Evolutionary conservation across 768 basidiomycete genomes (phyloP).

Genomic region (Gloeopeniophorella convolvens): DNA sequence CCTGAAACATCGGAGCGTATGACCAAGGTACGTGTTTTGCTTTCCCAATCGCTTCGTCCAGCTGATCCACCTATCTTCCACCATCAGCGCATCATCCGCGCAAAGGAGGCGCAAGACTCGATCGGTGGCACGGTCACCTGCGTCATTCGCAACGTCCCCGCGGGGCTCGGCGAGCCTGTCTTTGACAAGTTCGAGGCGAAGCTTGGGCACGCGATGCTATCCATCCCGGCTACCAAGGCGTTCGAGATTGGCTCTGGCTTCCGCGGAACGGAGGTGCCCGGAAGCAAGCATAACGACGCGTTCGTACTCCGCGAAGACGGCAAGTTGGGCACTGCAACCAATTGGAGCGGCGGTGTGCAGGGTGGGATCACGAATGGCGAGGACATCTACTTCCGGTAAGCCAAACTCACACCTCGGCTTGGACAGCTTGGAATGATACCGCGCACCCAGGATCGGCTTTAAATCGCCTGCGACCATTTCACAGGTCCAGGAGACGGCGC

Average conservation of each 20-base stretch:
- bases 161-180: constrained; percentile 92
- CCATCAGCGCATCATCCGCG: constrained; percentile 80
- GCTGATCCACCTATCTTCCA: constrained; percentile 2
- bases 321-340: constrained; percentile 74
- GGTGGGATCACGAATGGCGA: constrained; percentile 98
- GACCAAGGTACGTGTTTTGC: constrained; percentile 57
- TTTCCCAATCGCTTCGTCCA: not conserved
- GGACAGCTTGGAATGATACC: constrained; percentile 9
- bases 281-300: constrained; percentile 88
- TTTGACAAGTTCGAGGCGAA: constrained; percentile 98
- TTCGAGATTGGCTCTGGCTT: constrained; percentile 99
- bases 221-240: constrained; percentile 96
- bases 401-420: too few relatives aligned
- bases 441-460: constrained; percentile 71
- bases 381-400: constrained; percentile 93
- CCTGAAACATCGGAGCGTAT: constrained; percentile 82
- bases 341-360: constrained; percentile 97
- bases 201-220: constrained; percentile 96
- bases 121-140: constrained; percentile 99
- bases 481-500: constrained; percentile 81
- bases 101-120: constrained; percentile 86
- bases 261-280: constrained; percentile 88
- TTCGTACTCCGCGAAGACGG: constrained; percentile 66
- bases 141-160: constrained; percentile 84
- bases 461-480: constrained; percentile 99